Base-by-base conservation (phyloP, 2,329 filamentous ascomycete species). In the Aspergillus neoniger region DNA sequence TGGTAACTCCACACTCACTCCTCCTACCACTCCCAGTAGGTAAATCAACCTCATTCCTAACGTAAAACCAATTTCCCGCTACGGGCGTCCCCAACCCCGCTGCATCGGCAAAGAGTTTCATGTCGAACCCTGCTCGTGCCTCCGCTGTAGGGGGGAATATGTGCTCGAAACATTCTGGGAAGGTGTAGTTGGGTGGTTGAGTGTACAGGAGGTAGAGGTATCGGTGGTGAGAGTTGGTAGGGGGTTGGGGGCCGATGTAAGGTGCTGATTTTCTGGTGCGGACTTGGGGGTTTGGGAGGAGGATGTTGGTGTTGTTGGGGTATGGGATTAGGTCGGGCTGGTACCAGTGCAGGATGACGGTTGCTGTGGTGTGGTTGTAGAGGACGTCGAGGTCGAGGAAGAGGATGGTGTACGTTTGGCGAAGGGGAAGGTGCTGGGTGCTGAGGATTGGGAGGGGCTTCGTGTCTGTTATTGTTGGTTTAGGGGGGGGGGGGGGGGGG, bases 21-120 rank as follows among this genome's bases (percentile, higher is more conserved):
- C 5, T n/a, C n/a, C n/a, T n/a, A n/a, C n/a, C 39, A 43, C n/a
- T 15, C 0, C 39, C 17, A 43, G n/a, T 17, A 43, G 39, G 39
- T 0, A 43, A 43, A 12, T 23, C 30, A 5, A 25, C 23, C 44
- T 71, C 64, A 50, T 76, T 74, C 53, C 74, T 68, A 10, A 77
- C 77, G 21, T 62, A 63, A 50, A 80, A 76, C 65, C 73, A 81
- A 60, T 76, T 79, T 6, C 69, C 75, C 1, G 74, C 76, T 19
- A 79, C 47, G 0, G 74, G 70, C 1, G 62, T 55, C 5, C 57
- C 62, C 10, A 80, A 55, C 1, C 65, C 68, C 2, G 74, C 66
- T 2, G 73, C 76, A 1, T 60, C 50, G 2, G 74, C 66, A 62
- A 80, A 80, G 23, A 66, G 63, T 4, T 57, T 63, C 0, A 75